Conservation (phyloP, 192 early-diverging fungal genomes). For the Entomortierella beljakovae region DNA sequence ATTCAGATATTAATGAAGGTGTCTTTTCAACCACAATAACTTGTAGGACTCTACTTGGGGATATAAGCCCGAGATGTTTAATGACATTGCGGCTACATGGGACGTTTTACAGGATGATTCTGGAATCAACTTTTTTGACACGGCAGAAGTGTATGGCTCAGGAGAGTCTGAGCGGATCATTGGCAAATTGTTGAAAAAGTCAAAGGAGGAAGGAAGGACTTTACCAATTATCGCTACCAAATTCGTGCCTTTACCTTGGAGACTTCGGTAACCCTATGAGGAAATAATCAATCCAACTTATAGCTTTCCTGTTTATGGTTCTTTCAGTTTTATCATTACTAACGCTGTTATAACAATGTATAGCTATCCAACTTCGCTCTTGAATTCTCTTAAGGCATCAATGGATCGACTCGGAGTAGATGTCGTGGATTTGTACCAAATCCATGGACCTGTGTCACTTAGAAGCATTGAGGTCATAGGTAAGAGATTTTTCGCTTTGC, state of each 20-base stretch:
- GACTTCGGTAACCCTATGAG: constrained; percentile 12
- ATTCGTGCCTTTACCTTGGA: constrained; percentile 56
- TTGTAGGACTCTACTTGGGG: constrained; percentile 44
- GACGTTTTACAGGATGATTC: constrained; percentile 39
- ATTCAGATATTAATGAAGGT: not conserved
- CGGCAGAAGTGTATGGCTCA: constrained; percentile 60
- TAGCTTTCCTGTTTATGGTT: not conserved
- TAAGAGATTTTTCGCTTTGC: constrained; percentile 5
- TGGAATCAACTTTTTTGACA: constrained; percentile 63
- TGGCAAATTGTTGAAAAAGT: constrained; percentile 40
- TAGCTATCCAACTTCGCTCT: constrained; percentile 54
- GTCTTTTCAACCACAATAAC: not conserved
- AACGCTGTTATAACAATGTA: too few relatives aligned
- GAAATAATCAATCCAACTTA: not conserved
- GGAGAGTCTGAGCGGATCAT: constrained; percentile 62
- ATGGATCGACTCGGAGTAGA: constrained; percentile 59
- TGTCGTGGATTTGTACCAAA: constrained; percentile 61
- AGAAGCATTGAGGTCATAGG: constrained; percentile 60
- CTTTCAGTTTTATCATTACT: not conserved
- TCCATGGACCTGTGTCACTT: constrained; percentile 62
- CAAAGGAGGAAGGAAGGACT: constrained; percentile 23
- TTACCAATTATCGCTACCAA: constrained; percentile 61
- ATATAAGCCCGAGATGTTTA: constrained; percentile 55
- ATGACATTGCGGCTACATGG: constrained; percentile 56
- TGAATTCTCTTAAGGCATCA: constrained; percentile 58